A percentile compares a stretch with the other conserved stretches of the same genome.
Conservation (phyloP, 202 grass and related monocot species). For the Zizania palustris region DNA sequence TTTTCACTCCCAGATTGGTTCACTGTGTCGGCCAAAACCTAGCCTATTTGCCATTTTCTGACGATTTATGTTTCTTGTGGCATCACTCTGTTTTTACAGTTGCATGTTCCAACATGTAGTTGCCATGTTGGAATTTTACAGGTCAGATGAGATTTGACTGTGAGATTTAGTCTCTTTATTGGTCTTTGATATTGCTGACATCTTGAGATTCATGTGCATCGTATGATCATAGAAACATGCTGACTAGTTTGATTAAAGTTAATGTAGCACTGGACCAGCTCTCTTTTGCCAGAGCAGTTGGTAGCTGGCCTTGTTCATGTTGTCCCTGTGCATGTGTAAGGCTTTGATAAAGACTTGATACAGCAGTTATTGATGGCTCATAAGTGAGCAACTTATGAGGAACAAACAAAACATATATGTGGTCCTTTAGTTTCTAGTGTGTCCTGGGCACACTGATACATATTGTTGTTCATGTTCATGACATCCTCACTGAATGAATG, state of each 20-base stretch:
- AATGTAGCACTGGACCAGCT: background rate
- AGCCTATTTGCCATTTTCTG: background rate
- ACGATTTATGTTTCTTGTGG: slow-evolving; percentile 22
- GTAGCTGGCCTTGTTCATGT: slow-evolving; percentile 25
- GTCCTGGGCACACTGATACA: background rate
- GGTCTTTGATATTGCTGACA: background rate
- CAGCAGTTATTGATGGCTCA: slow-evolving; percentile 7
- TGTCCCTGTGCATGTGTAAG: slow-evolving; percentile 18
- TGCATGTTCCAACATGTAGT: background rate
- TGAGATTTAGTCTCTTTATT: slow-evolving; percentile 8
- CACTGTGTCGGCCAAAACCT: background rate
- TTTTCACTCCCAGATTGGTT: slow-evolving; percentile 15
- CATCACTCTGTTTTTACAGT: slow-evolving; percentile 22
- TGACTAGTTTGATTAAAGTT: slow-evolving; percentile 15
- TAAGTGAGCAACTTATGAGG: slow-evolving; percentile 22
- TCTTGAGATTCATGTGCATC: slow-evolving; percentile 10
- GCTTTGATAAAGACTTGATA: slow-evolving; percentile 27
- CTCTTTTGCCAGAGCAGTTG: slow-evolving; percentile 6
- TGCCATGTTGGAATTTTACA: slow-evolving; percentile 13
- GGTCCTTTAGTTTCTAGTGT: slow-evolving; percentile 26
- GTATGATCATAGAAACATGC: slow-evolving; percentile 4
- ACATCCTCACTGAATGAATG: background rate
- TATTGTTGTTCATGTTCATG: slow-evolving; percentile 15
- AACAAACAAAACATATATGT: slow-evolving; percentile 21
- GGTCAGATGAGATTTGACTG: slow-evolving; percentile 15